Evolutionary conservation across 1,284 basidiomycete species (phyloP), one percentile per base, ranked within the genome.

Genomic region (Fistulinella staudtii): DNA sequence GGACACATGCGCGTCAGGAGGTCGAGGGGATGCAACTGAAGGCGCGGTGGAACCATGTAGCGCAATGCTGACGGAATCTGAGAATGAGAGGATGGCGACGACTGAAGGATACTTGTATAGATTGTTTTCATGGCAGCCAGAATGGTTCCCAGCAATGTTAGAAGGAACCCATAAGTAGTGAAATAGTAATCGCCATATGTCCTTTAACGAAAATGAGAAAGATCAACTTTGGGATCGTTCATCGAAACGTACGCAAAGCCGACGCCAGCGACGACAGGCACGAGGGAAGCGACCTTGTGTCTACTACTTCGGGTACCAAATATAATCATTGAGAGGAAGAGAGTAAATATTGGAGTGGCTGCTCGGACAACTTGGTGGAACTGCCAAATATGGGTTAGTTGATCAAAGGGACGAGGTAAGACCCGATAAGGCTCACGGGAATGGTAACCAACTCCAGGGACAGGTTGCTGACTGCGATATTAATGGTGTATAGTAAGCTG

Each of bases 361-460:
- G 93, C 89, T n/a, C 93, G 85, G 25, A 96, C 83, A 41, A 96
- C 91, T 73, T 96, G 93, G 64, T 97, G 93, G 58, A 96, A 93
- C 89, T 93, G 54, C 0, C 18, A 24, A 20, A 30, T 33, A 17
- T 1, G 20, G 20, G 3, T 21, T 8, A 22, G 2, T 10, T 4
- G 3, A n/a, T 9, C 7, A 21, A 20, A 49, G 15, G 23, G 39
- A 36, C 30, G 33, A 8, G 2, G 22, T n/a, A n/a, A 24, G 21
- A 15, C 10, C 5, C 3, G 20, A 28, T 8, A 22, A 14, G 7
- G 80, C 89, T 57, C 51, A 93, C 91, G 1, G 93, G 93, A 5
- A 96, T 82, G 8, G 93, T 93, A 36, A 96, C 93, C 21, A 96
- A 73, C 52, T 88, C 77, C 17, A 96, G 72, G 2, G 89, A 93